phyloP scores from a whole-genome alignment of 2,329 filamentous ascomycete species.

The Monilinia laxa region DNA sequence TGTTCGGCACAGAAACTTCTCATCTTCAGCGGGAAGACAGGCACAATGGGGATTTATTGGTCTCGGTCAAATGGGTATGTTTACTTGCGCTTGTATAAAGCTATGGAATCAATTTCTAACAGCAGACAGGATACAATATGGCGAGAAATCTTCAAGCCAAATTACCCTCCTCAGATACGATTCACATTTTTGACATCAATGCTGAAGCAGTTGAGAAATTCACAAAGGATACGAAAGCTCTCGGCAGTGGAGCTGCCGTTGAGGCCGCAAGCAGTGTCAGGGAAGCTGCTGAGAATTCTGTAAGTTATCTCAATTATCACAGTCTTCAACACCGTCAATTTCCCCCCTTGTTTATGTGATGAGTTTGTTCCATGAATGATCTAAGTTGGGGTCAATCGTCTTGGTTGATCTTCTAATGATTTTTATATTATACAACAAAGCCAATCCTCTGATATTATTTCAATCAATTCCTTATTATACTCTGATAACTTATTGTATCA shows the following conservation, averaged over 20 bases:
- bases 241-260: conserved; percentile 47
- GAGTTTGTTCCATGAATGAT: conserved; percentile 39
- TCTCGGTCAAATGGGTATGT: conserved; percentile 59
- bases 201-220: conserved; percentile 55
- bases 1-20: conserved; percentile 44
- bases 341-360: conserved; percentile 33
- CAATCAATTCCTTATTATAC: not conserved
- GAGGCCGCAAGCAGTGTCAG: conserved; percentile 56
- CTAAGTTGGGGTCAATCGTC: conserved; percentile 39
- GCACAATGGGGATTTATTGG: conserved; percentile 60
- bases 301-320: conserved; percentile 45
- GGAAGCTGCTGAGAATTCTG: conserved; percentile 65
- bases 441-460: conserved; percentile 38
- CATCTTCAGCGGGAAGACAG: conserved; percentile 46
- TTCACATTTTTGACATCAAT: conserved; percentile 68
- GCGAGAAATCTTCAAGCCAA: conserved; percentile 68
- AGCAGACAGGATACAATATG: conserved; percentile 64
- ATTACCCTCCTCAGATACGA: conserved; percentile 59
- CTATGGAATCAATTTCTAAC: conserved; percentile 28
- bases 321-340: not conserved
- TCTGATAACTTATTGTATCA: not conserved
- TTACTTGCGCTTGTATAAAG: conserved; percentile 23
- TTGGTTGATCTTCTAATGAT: conserved; percentile 37
- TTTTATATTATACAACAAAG: conserved; percentile 37
- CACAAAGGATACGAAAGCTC: conserved; percentile 46